These are phyloP conservation scores for Eucalyptus decipiens DNA, from an alignment of 345 rosid genomes.

Conservation along the genomic window DNA sequence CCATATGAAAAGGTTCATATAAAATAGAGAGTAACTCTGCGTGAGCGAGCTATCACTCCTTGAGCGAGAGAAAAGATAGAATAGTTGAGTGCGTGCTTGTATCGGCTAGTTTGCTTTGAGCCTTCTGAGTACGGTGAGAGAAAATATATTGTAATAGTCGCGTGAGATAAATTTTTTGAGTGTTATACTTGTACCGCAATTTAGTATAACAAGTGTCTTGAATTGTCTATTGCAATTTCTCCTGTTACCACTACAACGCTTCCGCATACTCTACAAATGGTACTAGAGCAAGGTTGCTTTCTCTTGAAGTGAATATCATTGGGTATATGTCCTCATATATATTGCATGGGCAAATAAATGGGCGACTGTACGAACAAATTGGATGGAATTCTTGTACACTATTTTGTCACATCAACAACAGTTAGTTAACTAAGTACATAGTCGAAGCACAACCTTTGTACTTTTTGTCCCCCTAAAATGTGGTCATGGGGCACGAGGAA, in stretches of 20 bases:
- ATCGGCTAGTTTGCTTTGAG: not conserved
- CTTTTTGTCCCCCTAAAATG: not conserved
- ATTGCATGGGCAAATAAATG: not conserved
- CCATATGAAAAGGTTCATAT: not conserved
- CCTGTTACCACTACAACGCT: rapidly evolving
- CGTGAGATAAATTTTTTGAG: not conserved
- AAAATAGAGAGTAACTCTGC: not conserved
- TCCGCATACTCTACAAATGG: too few species aligned
- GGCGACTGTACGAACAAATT: not conserved
- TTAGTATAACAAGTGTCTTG: not conserved
- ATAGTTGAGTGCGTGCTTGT: not conserved
- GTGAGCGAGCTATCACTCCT: too few species aligned
- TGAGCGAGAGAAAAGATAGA: not conserved
- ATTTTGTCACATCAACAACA: not conserved
- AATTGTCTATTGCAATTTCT: too few species aligned
- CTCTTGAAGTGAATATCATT: not conserved
- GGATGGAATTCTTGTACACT: not conserved
- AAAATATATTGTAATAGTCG: too few species aligned
- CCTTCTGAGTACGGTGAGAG: not conserved
- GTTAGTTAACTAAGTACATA: not conserved
- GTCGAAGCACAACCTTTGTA: not conserved
- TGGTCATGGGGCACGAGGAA: rapidly evolving
- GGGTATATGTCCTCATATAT: not conserved
- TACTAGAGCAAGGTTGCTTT: not conserved
- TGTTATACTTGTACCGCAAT: not conserved